A percentile compares a stretch with the other conserved stretches of the same genome.
phyloP scores from a whole-genome alignment of 2,329 filamentous ascomycete genomes.

The Ceratocystis ficicola region DNA sequence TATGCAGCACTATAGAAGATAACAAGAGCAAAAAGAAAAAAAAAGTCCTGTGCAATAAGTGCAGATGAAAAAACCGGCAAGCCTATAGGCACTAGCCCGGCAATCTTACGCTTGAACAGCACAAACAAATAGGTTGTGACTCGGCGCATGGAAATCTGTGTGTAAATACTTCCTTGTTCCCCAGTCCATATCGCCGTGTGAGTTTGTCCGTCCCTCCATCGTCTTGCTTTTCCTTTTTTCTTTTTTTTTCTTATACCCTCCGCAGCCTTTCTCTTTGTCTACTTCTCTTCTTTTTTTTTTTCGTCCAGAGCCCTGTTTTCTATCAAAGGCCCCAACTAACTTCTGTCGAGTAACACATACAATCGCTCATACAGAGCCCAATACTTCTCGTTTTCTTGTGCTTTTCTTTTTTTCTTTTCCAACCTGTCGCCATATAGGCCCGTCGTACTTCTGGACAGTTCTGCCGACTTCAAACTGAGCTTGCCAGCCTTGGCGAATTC shows the following conservation, averaged over 20 bases:
- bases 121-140: background rate
- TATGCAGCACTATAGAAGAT: no score
- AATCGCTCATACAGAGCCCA: background rate
- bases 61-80: conserved; percentile 3
- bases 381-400: no score
- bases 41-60: no score
- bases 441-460: no score
- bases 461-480: no score
- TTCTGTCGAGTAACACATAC: background rate
- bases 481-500: no score
- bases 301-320: background rate
- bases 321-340: background rate
- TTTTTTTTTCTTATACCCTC: conserved; percentile 7
- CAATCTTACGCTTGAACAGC: background rate
- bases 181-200: conserved; percentile 1
- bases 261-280: background rate
- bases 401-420: no score
- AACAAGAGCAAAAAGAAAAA: no score
- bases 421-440: no score
- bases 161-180: conserved; percentile 3
- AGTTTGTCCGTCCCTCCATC: background rate
- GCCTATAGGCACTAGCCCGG: background rate
- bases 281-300: background rate
- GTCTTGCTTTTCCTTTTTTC: conserved; percentile 11
- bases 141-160: background rate